phyloP scores from a whole-genome alignment of 2,329 filamentous ascomycete genomes.

The Sclerotinia nivalis region DNA sequence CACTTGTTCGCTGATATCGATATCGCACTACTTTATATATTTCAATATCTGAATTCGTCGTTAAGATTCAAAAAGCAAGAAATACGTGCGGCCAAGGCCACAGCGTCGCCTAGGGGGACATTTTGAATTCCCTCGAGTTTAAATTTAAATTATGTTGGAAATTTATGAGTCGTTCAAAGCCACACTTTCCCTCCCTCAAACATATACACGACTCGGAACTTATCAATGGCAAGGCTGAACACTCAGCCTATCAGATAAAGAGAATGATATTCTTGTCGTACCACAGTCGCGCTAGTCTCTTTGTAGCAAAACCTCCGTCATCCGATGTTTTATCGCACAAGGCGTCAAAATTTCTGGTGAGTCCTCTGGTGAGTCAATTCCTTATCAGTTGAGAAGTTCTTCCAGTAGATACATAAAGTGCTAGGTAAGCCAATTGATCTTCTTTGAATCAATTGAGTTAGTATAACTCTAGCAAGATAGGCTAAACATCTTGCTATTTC shows the following conservation, averaged over 20 bases:
- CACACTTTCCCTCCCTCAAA: slow-evolving; percentile 1
- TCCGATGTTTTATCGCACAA: slow-evolving; percentile 18
- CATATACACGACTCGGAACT: background rate
- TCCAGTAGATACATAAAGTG: slow-evolving; percentile 5
- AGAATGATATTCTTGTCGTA: background rate
- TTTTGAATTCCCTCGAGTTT: background rate
- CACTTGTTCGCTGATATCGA: slow-evolving; percentile 16
- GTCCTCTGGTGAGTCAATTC: slow-evolving; percentile 26
- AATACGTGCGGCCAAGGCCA: slow-evolving; percentile 38
- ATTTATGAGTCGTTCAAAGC: background rate
- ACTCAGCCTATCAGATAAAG: slow-evolving; percentile 1
- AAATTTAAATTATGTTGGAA: background rate
- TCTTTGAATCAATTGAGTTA: background rate
- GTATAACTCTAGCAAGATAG: background rate
- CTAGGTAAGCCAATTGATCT: slow-evolving; percentile 9
- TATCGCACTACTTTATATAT: background rate
- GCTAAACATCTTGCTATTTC: background rate
- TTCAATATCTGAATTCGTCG: slow-evolving; percentile 26
- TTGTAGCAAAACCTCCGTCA: slow-evolving; percentile 12
- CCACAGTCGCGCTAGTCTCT: background rate
- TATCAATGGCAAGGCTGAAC: slow-evolving; percentile 16
- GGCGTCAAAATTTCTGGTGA: slow-evolving; percentile 14
- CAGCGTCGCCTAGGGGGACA: slow-evolving; percentile 18
- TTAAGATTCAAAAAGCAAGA: slow-evolving; percentile 22
- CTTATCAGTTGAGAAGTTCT: slow-evolving; percentile 1